A percentile compares a stretch with the other conserved stretches of the same genome.
Conservation (phyloP, 1,284 basidiomycete species). For the Singerocomus rubriflavus region DNA sequence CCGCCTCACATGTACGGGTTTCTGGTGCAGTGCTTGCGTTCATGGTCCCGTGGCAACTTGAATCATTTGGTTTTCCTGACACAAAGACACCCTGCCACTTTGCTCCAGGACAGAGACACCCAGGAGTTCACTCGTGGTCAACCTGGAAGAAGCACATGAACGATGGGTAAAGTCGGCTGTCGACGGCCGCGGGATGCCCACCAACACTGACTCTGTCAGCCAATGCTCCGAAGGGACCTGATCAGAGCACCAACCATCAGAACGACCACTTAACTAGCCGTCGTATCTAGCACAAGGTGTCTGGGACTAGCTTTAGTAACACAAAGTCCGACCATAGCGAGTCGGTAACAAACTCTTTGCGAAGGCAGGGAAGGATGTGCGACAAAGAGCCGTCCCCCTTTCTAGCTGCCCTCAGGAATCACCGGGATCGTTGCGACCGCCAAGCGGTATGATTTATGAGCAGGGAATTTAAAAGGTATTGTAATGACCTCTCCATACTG, state of each 20-base stretch:
- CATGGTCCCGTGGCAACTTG: slow-evolving; percentile 60
- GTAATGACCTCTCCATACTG: slow-evolving; percentile 50
- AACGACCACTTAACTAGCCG: too few species aligned
- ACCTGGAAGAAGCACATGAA: slow-evolving; percentile 37
- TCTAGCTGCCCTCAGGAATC: slow-evolving; percentile 62
- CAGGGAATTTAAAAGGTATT: slow-evolving; percentile 72
- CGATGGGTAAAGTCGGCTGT: slow-evolving; percentile 2
- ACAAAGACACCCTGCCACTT: slow-evolving; percentile 65
- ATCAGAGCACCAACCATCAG: background rate
- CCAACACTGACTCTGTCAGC: slow-evolving; percentile 77
- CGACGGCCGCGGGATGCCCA: slow-evolving; percentile 24
- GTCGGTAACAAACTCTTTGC: background rate
- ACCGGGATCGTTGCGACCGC: slow-evolving; percentile 66
- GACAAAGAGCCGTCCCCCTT: slow-evolving; percentile 67
- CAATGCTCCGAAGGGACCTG: slow-evolving; percentile 64
- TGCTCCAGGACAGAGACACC: slow-evolving; percentile 58
- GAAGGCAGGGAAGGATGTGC: slow-evolving; percentile 37
- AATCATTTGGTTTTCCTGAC: slow-evolving; percentile 65
- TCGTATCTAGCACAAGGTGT: too few species aligned
- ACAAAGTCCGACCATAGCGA: slow-evolving; percentile 52
- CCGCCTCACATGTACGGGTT: slow-evolving; percentile 3
- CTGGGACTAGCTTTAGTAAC: slow-evolving; percentile 52
- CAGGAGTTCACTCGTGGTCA: slow-evolving; percentile 76
- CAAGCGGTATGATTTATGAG: slow-evolving; percentile 69
- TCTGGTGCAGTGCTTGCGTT: slow-evolving; percentile 47